Conservation (phyloP, 805 yeast species). For the Saturnispora dispora region DNA sequence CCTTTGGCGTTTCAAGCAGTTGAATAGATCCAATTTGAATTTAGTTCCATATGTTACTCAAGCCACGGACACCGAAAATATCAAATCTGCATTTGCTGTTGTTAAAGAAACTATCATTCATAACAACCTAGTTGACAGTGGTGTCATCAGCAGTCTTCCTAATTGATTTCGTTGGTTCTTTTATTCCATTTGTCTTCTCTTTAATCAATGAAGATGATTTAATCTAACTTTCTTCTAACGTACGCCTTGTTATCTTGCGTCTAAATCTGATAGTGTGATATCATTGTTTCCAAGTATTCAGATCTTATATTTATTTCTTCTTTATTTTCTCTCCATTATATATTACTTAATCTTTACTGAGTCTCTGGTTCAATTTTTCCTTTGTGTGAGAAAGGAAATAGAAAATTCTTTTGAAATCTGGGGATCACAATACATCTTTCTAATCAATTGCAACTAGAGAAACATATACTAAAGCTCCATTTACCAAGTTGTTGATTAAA, state of each 20-base stretch:
- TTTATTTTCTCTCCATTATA: background rate
- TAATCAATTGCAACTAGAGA: background rate
- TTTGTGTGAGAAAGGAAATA: background rate
- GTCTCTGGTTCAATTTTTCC: background rate
- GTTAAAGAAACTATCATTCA: slow-evolving; percentile 50
- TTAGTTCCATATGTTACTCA: slow-evolving; percentile 89
- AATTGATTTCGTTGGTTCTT: background rate
- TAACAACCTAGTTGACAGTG: slow-evolving; percentile 47
- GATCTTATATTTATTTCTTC: background rate
- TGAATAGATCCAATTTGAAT: slow-evolving; percentile 72
- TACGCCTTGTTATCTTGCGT: background rate
- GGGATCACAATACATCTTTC: background rate
- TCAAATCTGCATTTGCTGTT: slow-evolving; percentile 64
- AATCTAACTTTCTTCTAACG: too few relatives aligned
- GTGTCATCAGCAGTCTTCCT: slow-evolving; percentile 28
- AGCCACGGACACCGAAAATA: slow-evolving; percentile 88
- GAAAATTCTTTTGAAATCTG: background rate
- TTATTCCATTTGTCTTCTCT: background rate
- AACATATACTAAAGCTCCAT: background rate
- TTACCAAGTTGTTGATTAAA: background rate
- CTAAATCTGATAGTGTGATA: background rate
- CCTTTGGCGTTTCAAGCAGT: slow-evolving; percentile 80
- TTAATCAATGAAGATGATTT: background rate
- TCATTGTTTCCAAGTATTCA: background rate
- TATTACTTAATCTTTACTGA: background rate